Evolutionary conservation across 2,329 filamentous ascomycete genomes (phyloP).

Genomic region (Cladophialophora exuberans): DNA sequence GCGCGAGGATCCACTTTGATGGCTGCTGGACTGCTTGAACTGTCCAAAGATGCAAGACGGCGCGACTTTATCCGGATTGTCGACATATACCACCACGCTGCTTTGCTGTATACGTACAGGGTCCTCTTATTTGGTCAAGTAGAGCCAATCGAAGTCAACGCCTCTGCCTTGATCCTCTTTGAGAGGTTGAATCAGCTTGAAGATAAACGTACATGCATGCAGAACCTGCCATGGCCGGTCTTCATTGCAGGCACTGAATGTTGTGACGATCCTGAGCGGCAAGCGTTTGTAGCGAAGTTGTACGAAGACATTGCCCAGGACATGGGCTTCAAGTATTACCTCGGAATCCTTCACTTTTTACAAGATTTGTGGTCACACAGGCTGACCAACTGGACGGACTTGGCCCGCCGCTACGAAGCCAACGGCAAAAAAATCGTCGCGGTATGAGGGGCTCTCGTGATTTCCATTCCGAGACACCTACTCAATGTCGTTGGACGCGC

Average conservation of each 20-base stretch:
- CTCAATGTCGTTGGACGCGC: not conserved
- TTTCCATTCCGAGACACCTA: not conserved
- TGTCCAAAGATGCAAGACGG: constrained; percentile 20
- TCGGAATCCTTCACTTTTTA: constrained; percentile 25
- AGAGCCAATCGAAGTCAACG: constrained; percentile 10
- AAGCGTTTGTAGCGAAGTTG: constrained; percentile 21
- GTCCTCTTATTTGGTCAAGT: constrained; percentile 24
- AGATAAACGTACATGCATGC: constrained; percentile 30
- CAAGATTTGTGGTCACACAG: constrained; percentile 24
- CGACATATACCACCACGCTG: constrained; percentile 36
- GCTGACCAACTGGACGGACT: constrained; percentile 16
- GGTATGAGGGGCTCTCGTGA: constrained; percentile 17
- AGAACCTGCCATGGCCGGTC: constrained; percentile 37
- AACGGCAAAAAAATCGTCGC: constrained; percentile 25
- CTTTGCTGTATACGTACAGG: constrained; percentile 35
- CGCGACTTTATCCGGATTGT: constrained; percentile 35
- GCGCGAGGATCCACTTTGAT: constrained; percentile 29
- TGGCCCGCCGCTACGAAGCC: constrained; percentile 21
- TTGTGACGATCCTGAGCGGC: constrained; percentile 14
- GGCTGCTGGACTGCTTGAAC: constrained; percentile 22
- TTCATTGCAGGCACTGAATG: constrained; percentile 37
- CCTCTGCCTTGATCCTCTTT: constrained; percentile 22
- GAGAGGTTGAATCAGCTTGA: constrained; percentile 27
- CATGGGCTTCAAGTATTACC: constrained; percentile 29
- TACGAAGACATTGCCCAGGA: constrained; percentile 22